A percentile compares a stretch with the other conserved stretches of the same genome.
Conservation (phyloP, 805 yeast species). For the Saccharomycopsis fermentans region DNA sequence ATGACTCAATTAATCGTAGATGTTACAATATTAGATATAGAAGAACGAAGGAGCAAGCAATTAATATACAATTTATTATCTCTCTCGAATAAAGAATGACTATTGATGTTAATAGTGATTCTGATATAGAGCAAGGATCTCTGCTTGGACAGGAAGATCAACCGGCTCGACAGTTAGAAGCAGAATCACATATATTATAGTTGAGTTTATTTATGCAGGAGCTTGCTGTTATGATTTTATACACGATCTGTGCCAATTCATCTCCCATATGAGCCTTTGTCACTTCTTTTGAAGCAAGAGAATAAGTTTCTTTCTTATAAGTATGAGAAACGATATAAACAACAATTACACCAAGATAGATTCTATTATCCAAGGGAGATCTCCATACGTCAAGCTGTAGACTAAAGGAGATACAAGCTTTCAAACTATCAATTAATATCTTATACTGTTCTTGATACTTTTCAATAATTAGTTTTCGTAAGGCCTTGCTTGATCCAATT, state of each 20-base stretch:
- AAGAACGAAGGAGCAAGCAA: too few species aligned
- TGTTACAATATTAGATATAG: too few species aligned
- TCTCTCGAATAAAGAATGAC: too few species aligned
- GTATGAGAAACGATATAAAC: neutral
- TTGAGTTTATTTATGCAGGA: neutral
- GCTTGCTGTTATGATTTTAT: neutral
- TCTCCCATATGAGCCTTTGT: neutral
- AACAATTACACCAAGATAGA: neutral
- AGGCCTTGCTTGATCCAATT: neutral
- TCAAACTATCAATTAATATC: neutral
- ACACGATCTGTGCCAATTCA: neutral
- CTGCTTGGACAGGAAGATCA: too few species aligned
- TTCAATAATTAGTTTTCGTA: neutral
- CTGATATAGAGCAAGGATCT: too few species aligned
- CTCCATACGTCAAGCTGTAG: neutral
- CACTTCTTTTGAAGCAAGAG: neutral
- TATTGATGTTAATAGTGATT: too few species aligned
- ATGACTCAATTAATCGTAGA: too few species aligned
- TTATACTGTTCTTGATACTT: neutral
- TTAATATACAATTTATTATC: too few species aligned
- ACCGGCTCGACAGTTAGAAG: too few species aligned
- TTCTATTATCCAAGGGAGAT: neutral
- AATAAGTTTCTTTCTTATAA: neutral
- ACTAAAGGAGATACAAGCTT: neutral
- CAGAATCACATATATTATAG: neutral